Percentiles rank a stretch among this genome's conserved stretches.
Conservation (phyloP, 495 filamentous ascomycete species). For the Trichoderma erinaceum region DNA sequence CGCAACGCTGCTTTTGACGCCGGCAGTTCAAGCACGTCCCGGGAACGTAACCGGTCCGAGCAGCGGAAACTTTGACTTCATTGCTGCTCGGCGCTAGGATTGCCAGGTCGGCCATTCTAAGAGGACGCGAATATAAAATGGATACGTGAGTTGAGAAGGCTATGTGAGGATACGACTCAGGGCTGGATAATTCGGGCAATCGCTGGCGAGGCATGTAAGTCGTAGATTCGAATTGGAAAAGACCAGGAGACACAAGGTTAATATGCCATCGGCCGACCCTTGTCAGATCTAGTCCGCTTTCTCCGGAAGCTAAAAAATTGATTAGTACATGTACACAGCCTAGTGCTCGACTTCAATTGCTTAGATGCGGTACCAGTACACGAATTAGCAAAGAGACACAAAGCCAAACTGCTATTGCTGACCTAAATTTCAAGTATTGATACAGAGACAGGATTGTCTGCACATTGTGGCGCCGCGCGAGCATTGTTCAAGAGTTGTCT, state of each 20-base stretch:
- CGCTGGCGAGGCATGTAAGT: neutral
- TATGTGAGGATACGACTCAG: neutral
- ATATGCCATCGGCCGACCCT: neutral
- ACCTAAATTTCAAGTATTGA: too few relatives aligned
- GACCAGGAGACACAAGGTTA: neutral
- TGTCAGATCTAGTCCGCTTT: neutral
- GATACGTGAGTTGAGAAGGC: neutral
- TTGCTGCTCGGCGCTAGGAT: neutral
- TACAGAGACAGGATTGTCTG: neutral
- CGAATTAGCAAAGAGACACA: too few relatives aligned
- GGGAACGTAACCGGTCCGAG: neutral
- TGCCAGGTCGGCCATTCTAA: neutral
- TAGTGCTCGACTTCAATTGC: neutral
- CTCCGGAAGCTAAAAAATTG: neutral
- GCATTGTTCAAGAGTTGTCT: neutral
- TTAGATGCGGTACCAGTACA: too few relatives aligned
- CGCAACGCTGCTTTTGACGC: constrained; percentile 2
- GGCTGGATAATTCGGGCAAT: neutral
- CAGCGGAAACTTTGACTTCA: neutral
- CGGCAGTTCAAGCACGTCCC: constrained; percentile 5
- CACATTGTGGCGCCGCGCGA: too few relatives aligned
- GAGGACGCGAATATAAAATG: neutral
- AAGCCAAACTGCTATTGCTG: too few relatives aligned
- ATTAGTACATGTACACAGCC: neutral
- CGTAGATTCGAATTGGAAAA: neutral